Evolutionary conservation across 2,329 filamentous ascomycete genomes (phyloP), one percentile per base, ranked within the genome.

Genomic region (Amauroascus verrucosus): DNA sequence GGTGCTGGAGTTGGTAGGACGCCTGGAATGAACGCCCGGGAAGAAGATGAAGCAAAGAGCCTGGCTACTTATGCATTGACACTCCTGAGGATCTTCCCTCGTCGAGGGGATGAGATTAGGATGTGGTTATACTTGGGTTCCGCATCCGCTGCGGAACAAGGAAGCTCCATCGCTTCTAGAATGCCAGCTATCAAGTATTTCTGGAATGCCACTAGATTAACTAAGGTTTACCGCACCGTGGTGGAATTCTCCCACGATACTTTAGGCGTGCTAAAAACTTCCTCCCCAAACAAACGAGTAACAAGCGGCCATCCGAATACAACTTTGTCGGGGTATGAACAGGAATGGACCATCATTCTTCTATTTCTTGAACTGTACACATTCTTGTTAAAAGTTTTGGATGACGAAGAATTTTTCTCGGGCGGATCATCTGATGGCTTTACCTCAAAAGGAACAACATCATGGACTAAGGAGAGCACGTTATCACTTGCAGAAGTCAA

Each of bases 291-390:
- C 72, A 32, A 75, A 74, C 61, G 72, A 66, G 59, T n/a, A 4
- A 22, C 26, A 9, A 26, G 41, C 24, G 41, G 22, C 2, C 14
- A 45, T 20, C 41, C 11, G 5, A 35, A 24, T 30, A 7, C 35
- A 50, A 18, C 8, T 32, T 63, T 68, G 65, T 51, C 63, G 60
- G 58, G 75, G 65, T 68, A 75, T 70, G 70, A 76, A 24, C 78
- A 83, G 60, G 88, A 97, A 64, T 98, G 93, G 93, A 83, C 85
- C 16, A 83, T 93, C 1, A 81, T 95, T 40, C 75, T 97, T 0
- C 77, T 98, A 0, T 97, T 98, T 64, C 77, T 98, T 5, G 93
- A 98, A 62, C 78, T 98, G 0, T 98, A 96, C 65, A 88, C 86
- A 1, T 97, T 97, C 65, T 82, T 96, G 1, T 74, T 97, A 11